Percentiles rank a stretch among this genome's conserved stretches.
Evolutionary conservation across 768 basidiomycete genomes (phyloP).

Genomic region (Termitomyces bulborhizus): DNA sequence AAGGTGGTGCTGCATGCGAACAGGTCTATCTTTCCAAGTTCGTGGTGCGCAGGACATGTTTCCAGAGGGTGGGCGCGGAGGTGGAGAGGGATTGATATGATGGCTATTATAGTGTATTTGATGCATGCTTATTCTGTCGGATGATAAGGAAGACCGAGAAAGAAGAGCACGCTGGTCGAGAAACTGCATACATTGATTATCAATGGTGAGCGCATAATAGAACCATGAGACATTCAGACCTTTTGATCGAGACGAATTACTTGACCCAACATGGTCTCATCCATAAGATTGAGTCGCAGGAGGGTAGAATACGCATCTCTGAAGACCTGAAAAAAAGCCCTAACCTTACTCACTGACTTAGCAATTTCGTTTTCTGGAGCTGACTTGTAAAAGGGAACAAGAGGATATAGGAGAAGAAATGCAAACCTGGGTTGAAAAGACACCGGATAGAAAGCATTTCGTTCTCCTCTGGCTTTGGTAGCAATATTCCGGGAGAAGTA

Average conservation of each 20-base stretch:
- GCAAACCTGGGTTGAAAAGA: conserved; percentile 33
- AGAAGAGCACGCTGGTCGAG: neutral
- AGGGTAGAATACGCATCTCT: conserved; percentile 22
- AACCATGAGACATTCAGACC: conserved; percentile 6
- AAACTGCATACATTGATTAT: neutral
- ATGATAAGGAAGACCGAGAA: neutral
- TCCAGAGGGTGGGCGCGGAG: neutral
- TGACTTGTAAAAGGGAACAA: neutral
- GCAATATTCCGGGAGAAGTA: conserved; percentile 24
- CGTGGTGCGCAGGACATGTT: neutral
- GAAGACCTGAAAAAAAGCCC: conserved; percentile 27
- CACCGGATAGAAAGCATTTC: conserved; percentile 34
- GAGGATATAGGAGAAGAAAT: neutral
- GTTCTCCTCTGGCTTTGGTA: conserved; percentile 20
- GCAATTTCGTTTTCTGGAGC: conserved; percentile 34
- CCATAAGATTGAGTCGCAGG: conserved; percentile 11
- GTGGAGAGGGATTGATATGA: neutral
- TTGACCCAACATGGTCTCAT: conserved; percentile 18
- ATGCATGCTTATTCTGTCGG: neutral
- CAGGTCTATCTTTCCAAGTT: neutral
- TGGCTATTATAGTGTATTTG: neutral
- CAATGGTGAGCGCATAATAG: neutral
- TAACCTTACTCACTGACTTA: conserved; percentile 25
- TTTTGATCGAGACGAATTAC: conserved; percentile 21
- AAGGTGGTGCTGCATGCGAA: neutral